A percentile compares a stretch with the other conserved stretches of the same genome.
These are phyloP conservation scores for Nemania bipapillata DNA, from an alignment of 2,329 filamentous ascomycete species.

Conservation along the genomic window DNA sequence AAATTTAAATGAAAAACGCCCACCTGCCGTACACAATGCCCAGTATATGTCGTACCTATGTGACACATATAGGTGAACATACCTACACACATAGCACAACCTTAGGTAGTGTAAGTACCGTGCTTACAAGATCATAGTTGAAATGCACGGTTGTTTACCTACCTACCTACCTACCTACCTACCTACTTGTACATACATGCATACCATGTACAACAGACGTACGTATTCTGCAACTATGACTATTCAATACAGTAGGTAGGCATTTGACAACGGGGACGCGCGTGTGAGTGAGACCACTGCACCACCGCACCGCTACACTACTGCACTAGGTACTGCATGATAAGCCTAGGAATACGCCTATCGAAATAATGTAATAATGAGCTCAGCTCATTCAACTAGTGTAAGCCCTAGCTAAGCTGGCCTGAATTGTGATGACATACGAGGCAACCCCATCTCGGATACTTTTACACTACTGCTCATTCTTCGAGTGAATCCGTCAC, in stretches of 20 bases:
- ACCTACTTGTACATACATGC: too few relatives aligned
- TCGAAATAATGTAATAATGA: slow-evolving; percentile 35
- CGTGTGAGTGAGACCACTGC: slow-evolving; percentile 2
- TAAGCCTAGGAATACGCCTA: slow-evolving; percentile 30
- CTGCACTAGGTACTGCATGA: slow-evolving; percentile 18
- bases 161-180: too few relatives aligned
- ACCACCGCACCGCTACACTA: too few relatives aligned
- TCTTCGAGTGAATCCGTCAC: not conserved
- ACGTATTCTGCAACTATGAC: not conserved
- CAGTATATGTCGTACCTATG: not conserved
- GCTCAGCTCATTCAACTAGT: slow-evolving; percentile 27
- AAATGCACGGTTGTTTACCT: too few relatives aligned
- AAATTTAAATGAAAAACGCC: not conserved
- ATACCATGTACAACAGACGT: too few relatives aligned
- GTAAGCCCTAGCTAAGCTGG: slow-evolving; percentile 21
- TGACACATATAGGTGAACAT: not conserved
- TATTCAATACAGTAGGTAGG: too few relatives aligned
- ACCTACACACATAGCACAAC: not conserved
- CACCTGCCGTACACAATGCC: not conserved
- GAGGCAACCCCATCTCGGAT: not conserved
- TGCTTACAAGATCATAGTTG: too few relatives aligned
- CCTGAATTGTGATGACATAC: slow-evolving; percentile 9
- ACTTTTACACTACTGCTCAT: not conserved
- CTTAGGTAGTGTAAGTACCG: not conserved
- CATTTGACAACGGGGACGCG: not conserved